A percentile compares a stretch with the other conserved stretches of the same genome.
Evolutionary conservation across 106 monocot species (phyloP).

Genomic region (Agapanthus africanus): DNA sequence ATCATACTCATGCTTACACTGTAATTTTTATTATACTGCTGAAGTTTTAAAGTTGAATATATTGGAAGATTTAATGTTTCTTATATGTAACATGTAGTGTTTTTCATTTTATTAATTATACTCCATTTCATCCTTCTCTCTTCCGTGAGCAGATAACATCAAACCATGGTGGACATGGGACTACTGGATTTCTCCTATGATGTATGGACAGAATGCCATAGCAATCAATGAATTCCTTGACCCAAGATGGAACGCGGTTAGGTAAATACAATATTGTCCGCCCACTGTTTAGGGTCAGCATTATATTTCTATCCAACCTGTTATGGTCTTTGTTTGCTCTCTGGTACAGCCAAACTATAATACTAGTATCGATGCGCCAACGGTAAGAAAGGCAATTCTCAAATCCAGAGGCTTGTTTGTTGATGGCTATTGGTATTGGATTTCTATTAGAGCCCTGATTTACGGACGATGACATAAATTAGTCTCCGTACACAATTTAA

Average conservation of each 20-base stretch:
- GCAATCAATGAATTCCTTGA: constrained; percentile 71
- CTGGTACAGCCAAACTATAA: constrained; percentile 61
- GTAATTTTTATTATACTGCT: not conserved
- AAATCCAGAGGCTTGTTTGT: constrained; percentile 62
- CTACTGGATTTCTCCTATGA: constrained; percentile 62
- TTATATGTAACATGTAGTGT: not conserved
- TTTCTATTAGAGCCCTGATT: constrained; percentile 56
- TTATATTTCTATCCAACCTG: not conserved
- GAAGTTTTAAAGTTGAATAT: not conserved
- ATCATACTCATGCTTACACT: not conserved
- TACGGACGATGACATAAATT: too few species aligned
- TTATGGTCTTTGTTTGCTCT: not conserved
- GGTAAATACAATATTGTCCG: constrained; percentile 7
- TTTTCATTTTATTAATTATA: not conserved
- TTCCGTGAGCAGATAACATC: constrained; percentile 54
- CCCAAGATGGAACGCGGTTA: constrained; percentile 45
- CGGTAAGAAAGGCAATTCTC: constrained; percentile 73
- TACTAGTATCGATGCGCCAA: constrained; percentile 44
- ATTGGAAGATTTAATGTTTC: not conserved
- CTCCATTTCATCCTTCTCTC: not conserved
- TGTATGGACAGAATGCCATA: constrained; percentile 61
- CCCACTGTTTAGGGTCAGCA: not conserved
- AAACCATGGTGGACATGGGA: constrained; percentile 71
- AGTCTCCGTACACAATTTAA: too few species aligned
- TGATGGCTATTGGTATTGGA: constrained; percentile 66